Evolutionary conservation across 345 rosid species (phyloP).

Genomic region (Streptanthus diversifolius): DNA sequence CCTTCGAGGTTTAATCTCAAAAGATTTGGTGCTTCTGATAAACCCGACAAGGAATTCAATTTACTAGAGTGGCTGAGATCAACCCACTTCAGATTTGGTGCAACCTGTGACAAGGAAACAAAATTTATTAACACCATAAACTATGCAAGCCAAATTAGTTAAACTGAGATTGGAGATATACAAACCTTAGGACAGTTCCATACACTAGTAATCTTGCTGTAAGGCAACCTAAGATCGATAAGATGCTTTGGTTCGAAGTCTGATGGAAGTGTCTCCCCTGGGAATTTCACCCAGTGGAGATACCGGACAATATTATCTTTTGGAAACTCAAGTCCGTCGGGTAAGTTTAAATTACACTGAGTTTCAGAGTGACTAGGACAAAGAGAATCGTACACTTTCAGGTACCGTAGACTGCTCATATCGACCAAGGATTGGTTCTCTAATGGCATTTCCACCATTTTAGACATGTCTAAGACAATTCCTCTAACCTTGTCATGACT

Average conservation of each 20-base stretch:
- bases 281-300: constrained; percentile 26
- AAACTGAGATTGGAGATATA: neutral
- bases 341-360: neutral
- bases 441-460: neutral
- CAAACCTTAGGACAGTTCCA: constrained; percentile 24
- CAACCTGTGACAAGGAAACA: constrained; percentile 1
- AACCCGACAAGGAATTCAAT: neutral
- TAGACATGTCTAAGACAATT: constrained; percentile 14
- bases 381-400: constrained; percentile 16
- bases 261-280: constrained; percentile 24
- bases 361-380: neutral
- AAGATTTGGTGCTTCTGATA: constrained; percentile 20
- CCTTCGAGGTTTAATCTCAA: constrained; percentile 11
- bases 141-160: neutral
- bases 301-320: neutral
- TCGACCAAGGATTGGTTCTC: neutral
- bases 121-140: neutral
- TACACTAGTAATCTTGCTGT: constrained; percentile 11
- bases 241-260: constrained; percentile 10
- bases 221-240: constrained; percentile 19
- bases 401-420: constrained; percentile 30
- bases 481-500: constrained; percentile 24
- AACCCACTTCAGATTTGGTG: constrained; percentile 25
- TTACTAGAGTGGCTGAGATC: constrained; percentile 7
- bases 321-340: neutral